These are phyloP conservation scores for Eucalyptus dawsonii DNA, from an alignment of 345 rosid species.

Conservation along the genomic window DNA sequence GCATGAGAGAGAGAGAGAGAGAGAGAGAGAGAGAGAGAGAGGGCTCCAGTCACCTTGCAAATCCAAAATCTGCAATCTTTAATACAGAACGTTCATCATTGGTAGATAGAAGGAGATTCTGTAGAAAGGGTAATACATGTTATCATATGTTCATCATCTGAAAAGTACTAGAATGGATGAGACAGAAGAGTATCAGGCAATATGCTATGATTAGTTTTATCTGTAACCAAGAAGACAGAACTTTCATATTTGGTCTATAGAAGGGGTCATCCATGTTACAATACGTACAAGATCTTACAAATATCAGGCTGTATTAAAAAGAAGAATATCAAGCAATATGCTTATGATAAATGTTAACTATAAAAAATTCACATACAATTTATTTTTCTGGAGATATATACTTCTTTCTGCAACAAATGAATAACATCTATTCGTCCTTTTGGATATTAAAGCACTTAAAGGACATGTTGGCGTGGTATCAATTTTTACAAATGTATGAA, in stretches of 20 bases:
- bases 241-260: background rate
- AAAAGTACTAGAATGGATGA: background rate
- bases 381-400: background rate
- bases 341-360: background rate
- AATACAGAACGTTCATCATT: slow-evolving; percentile 46
- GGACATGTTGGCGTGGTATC: background rate
- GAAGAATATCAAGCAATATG: background rate
- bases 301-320: background rate
- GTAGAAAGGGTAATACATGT: slow-evolving; percentile 17
- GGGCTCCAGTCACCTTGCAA: slow-evolving; percentile 63
- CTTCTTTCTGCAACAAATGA: background rate
- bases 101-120: slow-evolving; percentile 92
- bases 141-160: background rate
- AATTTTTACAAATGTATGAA: background rate
- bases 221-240: background rate
- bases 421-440: background rate
- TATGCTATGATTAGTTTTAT: background rate
- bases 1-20: background rate
- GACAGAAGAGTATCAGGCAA: background rate
- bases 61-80: slow-evolving; percentile 99
- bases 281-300: background rate
- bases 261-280: background rate
- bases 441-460: background rate
- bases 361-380: background rate
- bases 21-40: background rate